Percentiles rank a stretch among this genome's conserved stretches.
phyloP scores from a whole-genome alignment of 2,329 filamentous ascomycete genomes.

The Pseudogymnoascus sp. region DNA sequence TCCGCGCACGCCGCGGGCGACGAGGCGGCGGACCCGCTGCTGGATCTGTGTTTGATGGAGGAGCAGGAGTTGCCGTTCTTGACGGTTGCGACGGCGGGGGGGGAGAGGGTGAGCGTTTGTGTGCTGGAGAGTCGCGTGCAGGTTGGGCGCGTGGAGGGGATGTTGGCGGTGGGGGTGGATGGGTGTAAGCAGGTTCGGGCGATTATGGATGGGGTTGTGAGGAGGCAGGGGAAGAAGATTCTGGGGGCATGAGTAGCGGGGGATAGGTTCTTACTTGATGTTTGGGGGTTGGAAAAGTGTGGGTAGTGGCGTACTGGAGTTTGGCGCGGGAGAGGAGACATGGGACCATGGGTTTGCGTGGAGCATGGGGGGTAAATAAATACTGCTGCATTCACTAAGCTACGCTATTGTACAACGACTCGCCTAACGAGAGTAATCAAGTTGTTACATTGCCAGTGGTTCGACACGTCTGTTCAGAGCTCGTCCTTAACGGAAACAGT shows the following conservation, averaged over 20 bases:
- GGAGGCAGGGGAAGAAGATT: conserved; percentile 60
- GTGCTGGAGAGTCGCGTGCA: conserved; percentile 87
- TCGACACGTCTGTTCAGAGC: background rate
- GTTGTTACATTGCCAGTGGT: background rate
- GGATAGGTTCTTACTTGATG: conserved; percentile 13
- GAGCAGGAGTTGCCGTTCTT: conserved; percentile 84
- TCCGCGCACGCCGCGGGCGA: conserved; percentile 58
- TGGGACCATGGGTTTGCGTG: conserved; percentile 16
- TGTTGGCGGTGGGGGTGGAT: conserved; percentile 87
- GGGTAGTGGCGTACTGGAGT: conserved; percentile 10
- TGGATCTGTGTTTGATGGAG: conserved; percentile 73
- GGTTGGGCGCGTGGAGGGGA: conserved; percentile 72
- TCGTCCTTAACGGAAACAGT: background rate
- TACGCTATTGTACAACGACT: conserved; percentile 3
- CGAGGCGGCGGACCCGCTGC: conserved; percentile 65
- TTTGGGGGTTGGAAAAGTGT: conserved; percentile 41
- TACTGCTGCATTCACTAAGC: conserved; percentile 3
- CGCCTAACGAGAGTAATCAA: background rate
- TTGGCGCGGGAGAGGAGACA: conserved; percentile 3
- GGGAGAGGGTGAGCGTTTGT: conserved; percentile 69
- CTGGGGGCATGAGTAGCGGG: conserved; percentile 38
- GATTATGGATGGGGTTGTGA: conserved; percentile 74
- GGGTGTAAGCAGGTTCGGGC: conserved; percentile 80
- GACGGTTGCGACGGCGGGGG: conserved; percentile 73
- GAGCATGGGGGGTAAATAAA: conserved; percentile 17